phyloP scores from a whole-genome alignment of 257 asterid species.

The Solanum sitiens region DNA sequence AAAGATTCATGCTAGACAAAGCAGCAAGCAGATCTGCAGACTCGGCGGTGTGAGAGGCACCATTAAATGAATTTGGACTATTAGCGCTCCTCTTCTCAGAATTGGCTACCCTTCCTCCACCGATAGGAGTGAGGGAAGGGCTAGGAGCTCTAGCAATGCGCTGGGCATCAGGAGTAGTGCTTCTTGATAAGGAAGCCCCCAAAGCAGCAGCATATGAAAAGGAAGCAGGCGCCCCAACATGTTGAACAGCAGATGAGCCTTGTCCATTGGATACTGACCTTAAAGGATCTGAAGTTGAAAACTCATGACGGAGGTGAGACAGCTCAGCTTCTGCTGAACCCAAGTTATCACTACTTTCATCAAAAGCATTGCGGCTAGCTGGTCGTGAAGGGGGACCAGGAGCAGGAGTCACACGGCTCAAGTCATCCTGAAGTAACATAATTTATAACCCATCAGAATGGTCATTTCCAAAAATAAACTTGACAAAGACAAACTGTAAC shows the following conservation, averaged over 20 bases:
- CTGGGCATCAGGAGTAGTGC: constrained; percentile 93
- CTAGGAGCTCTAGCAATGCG: constrained; percentile 81
- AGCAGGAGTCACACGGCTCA: constrained; percentile 39
- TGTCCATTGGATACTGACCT: constrained; percentile 36
- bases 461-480: neutral
- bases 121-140: constrained; percentile 86
- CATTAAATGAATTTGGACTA: constrained; percentile 49
- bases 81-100: constrained; percentile 52
- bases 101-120: constrained; percentile 55
- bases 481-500: neutral
- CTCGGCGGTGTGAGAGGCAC: constrained; percentile 38
- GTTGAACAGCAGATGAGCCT: constrained; percentile 43
- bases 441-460: neutral
- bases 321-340: constrained; percentile 57
- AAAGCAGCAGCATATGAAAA: constrained; percentile 88
- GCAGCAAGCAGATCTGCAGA: constrained; percentile 69
- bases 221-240: constrained; percentile 39
- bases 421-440: constrained; percentile 53
- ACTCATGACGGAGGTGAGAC: constrained; percentile 39
- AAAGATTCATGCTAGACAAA: constrained; percentile 70
- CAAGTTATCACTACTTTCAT: constrained; percentile 36
- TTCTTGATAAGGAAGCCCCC: constrained; percentile 86
- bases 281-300: constrained; percentile 39
- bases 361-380: constrained; percentile 68
- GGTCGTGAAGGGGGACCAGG: constrained; percentile 78